These are phyloP conservation scores for Pseudogymnoascus sp. DNA, from an alignment of 2,329 filamentous ascomycete species.

Conservation along the genomic window DNA sequence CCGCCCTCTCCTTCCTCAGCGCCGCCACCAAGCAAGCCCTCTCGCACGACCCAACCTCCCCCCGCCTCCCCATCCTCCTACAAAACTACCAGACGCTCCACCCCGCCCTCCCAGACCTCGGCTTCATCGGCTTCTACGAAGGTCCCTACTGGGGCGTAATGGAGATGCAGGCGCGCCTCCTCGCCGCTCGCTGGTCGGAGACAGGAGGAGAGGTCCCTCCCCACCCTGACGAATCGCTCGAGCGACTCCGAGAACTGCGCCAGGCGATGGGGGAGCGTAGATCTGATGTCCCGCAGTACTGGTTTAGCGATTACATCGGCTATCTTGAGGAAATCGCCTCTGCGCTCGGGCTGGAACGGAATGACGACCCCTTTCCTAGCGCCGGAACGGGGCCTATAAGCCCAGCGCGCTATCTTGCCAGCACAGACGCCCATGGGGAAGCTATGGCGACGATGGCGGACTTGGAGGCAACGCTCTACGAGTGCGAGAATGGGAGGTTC, in stretches of 20 bases:
- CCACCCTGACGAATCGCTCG: constrained; percentile 14
- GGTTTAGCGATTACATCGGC: constrained; percentile 29
- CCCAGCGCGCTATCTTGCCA: constrained; percentile 38
- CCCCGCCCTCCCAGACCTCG: constrained; percentile 52
- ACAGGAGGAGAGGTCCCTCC: constrained; percentile 17
- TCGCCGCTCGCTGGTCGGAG: constrained; percentile 50
- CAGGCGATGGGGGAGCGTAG: background rate
- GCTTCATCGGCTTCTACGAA: constrained; percentile 77
- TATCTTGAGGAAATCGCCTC: constrained; percentile 32
- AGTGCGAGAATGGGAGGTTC: constrained; percentile 35
- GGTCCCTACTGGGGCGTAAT: constrained; percentile 81
- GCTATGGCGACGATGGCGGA: constrained; percentile 37
- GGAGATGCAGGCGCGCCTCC: constrained; percentile 72
- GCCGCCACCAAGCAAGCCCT: constrained; percentile 46
- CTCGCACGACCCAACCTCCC: constrained; percentile 40
- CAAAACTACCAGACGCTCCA: constrained; percentile 59
- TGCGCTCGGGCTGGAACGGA: constrained; percentile 40
- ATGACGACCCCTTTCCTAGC: constrained; percentile 26
- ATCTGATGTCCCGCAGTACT: background rate
- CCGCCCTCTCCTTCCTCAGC: constrained; percentile 57
- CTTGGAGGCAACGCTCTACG: constrained; percentile 14
- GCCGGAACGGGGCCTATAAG: constrained; percentile 34
- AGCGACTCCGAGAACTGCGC: background rate
- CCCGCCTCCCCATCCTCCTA: constrained; percentile 51
- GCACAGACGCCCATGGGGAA: constrained; percentile 34